phyloP scores from a whole-genome alignment of 2,329 filamentous ascomycete species.

The Fusarium robinianum region DNA sequence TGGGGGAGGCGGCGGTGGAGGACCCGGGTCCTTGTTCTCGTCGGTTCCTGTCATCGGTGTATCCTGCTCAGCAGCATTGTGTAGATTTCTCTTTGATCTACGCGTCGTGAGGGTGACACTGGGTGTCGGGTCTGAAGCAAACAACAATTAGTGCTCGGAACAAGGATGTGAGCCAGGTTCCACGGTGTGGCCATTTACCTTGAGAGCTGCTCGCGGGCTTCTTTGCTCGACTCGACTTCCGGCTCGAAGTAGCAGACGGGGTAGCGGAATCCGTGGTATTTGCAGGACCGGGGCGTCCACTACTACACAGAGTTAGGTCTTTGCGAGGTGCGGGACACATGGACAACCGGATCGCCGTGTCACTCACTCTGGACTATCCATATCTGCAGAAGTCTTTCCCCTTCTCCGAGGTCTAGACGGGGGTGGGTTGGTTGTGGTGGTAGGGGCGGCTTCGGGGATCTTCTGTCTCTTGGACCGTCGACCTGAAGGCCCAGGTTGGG shows the following conservation, averaged over 20 bases:
- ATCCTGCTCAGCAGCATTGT: slow-evolving; percentile 62
- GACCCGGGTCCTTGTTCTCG: slow-evolving; percentile 51
- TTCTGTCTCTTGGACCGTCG: slow-evolving; percentile 75
- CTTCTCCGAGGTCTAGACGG: slow-evolving; percentile 58
- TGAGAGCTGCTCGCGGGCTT: slow-evolving; percentile 57
- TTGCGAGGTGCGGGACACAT: too few relatives aligned
- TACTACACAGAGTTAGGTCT: slow-evolving; percentile 26
- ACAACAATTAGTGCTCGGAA: slow-evolving; percentile 17
- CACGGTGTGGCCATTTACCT: slow-evolving; percentile 40
- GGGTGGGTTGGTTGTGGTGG: slow-evolving; percentile 38
- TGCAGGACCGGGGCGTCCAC: slow-evolving; percentile 54
- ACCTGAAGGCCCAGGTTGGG: slow-evolving; percentile 45
- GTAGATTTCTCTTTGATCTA: slow-evolving; percentile 58
- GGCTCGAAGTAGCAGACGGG: slow-evolving; percentile 67
- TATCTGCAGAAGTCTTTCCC: slow-evolving; percentile 64
- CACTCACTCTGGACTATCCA: slow-evolving; percentile 74
- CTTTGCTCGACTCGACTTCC: slow-evolving; percentile 74
- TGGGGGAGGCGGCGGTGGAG: slow-evolving; percentile 50
- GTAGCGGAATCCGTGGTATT: slow-evolving; percentile 63
- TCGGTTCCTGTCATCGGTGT: slow-evolving; percentile 73
- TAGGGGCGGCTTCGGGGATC: slow-evolving; percentile 55
- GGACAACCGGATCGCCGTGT: not conserved
- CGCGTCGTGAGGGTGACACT: slow-evolving; percentile 47
- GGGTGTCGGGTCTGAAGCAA: slow-evolving; percentile 40
- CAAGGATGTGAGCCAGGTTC: not conserved